Evolutionary conservation across 202 grass and related monocot genomes (phyloP).

Genomic region (Brachypodium distachyon): DNA sequence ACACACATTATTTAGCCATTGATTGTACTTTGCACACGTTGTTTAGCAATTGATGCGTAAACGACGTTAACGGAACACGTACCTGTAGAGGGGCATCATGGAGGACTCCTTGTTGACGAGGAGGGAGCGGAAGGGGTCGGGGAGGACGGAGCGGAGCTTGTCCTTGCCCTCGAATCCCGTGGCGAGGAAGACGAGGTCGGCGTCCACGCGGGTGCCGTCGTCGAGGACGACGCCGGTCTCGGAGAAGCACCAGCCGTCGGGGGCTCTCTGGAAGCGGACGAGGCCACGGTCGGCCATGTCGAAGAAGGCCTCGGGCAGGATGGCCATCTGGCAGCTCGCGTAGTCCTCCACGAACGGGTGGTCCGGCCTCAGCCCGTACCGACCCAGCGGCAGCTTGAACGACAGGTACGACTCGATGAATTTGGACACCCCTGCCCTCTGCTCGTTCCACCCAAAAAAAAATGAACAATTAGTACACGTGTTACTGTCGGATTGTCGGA

Average conservation of each 20-base stretch:
- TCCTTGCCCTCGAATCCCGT: constrained; percentile 94
- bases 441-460: background rate
- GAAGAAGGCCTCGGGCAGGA: constrained; percentile 90
- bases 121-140: constrained; percentile 50
- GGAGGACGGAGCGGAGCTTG: constrained; percentile 66
- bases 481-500: background rate
- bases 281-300: constrained; percentile 58
- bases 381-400: constrained; percentile 73
- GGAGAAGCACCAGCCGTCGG: constrained; percentile 68
- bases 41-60: no score
- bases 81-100: constrained; percentile 95
- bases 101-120: constrained; percentile 45
- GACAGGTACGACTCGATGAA: constrained; percentile 92
- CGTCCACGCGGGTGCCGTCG: constrained; percentile 59
- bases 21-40: no score
- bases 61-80: no score
- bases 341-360: constrained; percentile 97
- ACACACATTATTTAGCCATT: background rate
- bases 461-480: background rate
- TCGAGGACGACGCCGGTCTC: constrained; percentile 61
- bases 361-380: constrained; percentile 71
- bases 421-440: constrained; percentile 75
- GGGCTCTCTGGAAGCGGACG: constrained; percentile 51
- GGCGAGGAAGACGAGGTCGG: constrained; percentile 92
- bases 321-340: constrained; percentile 95